Evolutionary conservation across 1,284 basidiomycete genomes (phyloP).

Genomic region (Tilletia walkeri): DNA sequence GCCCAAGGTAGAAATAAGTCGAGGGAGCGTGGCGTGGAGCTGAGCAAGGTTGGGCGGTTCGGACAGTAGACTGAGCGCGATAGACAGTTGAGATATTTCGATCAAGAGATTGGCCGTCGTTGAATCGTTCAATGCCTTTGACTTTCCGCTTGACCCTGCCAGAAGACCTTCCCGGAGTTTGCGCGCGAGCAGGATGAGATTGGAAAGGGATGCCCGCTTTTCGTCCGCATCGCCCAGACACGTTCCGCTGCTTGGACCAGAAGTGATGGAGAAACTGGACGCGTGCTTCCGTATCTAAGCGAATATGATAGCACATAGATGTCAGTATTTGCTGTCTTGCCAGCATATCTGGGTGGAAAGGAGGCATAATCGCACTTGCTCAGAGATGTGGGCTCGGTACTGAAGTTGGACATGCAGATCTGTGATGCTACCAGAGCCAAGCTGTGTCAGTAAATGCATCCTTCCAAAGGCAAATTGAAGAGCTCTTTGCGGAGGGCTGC

Average conservation of each 20-base stretch:
- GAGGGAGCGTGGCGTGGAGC: not conserved
- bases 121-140: not conserved
- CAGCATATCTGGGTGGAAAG: not conserved
- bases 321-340: not conserved
- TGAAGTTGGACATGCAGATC: slow-evolving; percentile 21
- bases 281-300: not conserved
- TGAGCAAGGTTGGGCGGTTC: not conserved
- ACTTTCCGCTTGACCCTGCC: slow-evolving; percentile 10
- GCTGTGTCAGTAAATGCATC: not conserved
- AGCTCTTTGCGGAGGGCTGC: not conserved
- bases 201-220: not conserved
- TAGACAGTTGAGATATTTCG: not conserved
- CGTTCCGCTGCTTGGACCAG: slow-evolving; percentile 19
- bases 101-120: not conserved
- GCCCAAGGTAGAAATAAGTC: not conserved
- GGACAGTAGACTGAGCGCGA: not conserved
- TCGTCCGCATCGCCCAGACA: not conserved
- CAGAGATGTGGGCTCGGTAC: slow-evolving; percentile 30
- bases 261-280: not conserved
- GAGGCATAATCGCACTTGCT: slow-evolving; percentile 1
- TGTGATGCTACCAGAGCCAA: slow-evolving; percentile 20
- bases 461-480: too few species aligned
- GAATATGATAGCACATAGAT: slow-evolving; percentile 4
- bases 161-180: slow-evolving; percentile 34
- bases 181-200: slow-evolving; percentile 25